phyloP scores from a whole-genome alignment of 148 eudicot genomes.

The Limonium bicolor region DNA sequence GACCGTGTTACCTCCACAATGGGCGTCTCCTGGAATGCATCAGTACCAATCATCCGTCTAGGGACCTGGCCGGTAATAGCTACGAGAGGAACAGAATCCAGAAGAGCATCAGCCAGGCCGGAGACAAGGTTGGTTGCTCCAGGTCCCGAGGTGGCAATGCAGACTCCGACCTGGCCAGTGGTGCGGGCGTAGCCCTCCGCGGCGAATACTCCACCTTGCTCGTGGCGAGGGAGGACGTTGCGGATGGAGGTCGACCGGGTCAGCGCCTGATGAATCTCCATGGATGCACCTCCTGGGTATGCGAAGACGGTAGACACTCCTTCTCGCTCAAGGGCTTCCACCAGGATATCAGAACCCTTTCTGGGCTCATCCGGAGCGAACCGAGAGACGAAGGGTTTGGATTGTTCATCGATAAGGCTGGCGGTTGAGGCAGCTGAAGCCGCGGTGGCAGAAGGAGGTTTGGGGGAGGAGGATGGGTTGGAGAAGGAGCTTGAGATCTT shows the following conservation, averaged over 20 bases:
- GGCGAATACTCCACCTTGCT: conserved; percentile 85
- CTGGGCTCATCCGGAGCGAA: conserved; percentile 57
- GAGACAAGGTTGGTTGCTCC: conserved; percentile 81
- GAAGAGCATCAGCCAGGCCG: conserved; percentile 77
- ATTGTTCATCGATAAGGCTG: background rate
- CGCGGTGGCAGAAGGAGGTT: conserved; percentile 4
- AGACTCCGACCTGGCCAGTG: conserved; percentile 64
- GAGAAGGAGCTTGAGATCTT: conserved; percentile 3
- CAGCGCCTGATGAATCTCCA: conserved; percentile 90
- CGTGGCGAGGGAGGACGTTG: conserved; percentile 77
- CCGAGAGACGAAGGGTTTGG: conserved; percentile 17
- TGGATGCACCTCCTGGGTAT: conserved; percentile 85
- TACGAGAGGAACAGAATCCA: conserved; percentile 65
- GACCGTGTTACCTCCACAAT: conserved; percentile 89
- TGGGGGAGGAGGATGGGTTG: background rate
- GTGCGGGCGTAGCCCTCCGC: conserved; percentile 97
- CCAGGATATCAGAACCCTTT: conserved; percentile 71
- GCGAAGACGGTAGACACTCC: conserved; percentile 72
- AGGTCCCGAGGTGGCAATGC: conserved; percentile 93
- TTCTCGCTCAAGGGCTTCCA: conserved; percentile 81
- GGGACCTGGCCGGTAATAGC: conserved; percentile 94
- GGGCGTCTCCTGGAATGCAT: conserved; percentile 87
- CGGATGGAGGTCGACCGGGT: conserved; percentile 50
- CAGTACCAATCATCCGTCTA: conserved; percentile 76
- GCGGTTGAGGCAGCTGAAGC: conserved; percentile 1